Base-by-base conservation (phyloP, 495 filamentous ascomycete genomes). In the Aspergillus sclerotioniger region DNA sequence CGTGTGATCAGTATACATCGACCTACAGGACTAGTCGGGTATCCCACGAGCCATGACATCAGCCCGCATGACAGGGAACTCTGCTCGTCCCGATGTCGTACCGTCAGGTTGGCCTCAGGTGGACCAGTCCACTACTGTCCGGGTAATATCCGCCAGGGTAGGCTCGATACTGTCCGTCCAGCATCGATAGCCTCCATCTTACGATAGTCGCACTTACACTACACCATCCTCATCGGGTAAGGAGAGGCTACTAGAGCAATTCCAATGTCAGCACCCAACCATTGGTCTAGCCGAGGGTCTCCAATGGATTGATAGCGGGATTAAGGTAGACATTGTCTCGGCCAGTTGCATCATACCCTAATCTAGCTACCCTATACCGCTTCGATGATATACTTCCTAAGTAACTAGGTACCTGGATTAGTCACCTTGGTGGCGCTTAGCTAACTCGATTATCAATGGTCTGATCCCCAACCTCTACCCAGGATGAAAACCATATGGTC, bases 1-100 rank as follows among this genome's bases (percentile, higher is more conserved):
- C 45, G 46, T 49, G 46, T 49, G 46, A 49, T 49, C 46, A 49
- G 46, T 50, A 50, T 25, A 28, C 25, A n/a, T 9, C 31, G 12
- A 50, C 25, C 17, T 31, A 13, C 15, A 28, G 3, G 6, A 6
- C 19, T 29, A 12, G 13, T 31, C 9, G 15, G 37, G 37, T 7
- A 50, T 16, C 47, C 47, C 47, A 50, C 47, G 47, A 50, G 47
- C 47, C 47, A 50, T 50, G 47, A 50, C 47, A 50, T 50, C 47
- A 50, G 47, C 47, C 28, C 31, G 47, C 47, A 50, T 28, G 25
- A 31, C 15, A 50, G 28, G 47, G 47, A 50, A 50, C 47, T 31
- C 32, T 50, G 47, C 32, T 31, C 31, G 47, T 16, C 28, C 47
- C 47, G 47, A 31, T 25, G 47, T 50, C 47, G 47, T 50, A 50